These are phyloP conservation scores for Alternaria triticimaculans DNA, from an alignment of 2,329 filamentous ascomycete genomes.

Conservation along the genomic window DNA sequence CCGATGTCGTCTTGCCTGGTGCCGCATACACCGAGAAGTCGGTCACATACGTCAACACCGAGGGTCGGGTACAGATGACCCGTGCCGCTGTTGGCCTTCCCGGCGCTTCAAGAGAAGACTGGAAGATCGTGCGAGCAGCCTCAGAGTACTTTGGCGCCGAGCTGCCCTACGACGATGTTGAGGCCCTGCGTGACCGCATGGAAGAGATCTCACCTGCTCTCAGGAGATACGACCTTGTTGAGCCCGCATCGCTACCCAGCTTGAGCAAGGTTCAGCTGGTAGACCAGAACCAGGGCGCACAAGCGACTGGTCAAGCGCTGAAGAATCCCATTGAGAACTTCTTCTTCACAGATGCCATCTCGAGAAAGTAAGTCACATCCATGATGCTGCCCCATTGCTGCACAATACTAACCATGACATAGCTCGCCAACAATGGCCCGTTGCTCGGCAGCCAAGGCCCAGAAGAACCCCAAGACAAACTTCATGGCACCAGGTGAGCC, in stretches of 20 bases:
- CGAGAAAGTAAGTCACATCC: slow-evolving; percentile 75
- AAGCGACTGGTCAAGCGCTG: slow-evolving; percentile 74
- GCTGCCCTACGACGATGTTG: slow-evolving; percentile 91
- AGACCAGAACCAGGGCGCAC: slow-evolving; percentile 91
- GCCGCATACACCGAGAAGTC: slow-evolving; percentile 97
- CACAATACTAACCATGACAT: slow-evolving; percentile 16
- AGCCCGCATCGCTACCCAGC: slow-evolving; percentile 73
- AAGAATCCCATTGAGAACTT: slow-evolving; percentile 93
- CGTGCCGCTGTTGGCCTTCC: slow-evolving; percentile 87
- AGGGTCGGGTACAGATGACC: slow-evolving; percentile 93
- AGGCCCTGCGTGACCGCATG: slow-evolving; percentile 89
- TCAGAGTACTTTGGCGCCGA: slow-evolving; percentile 89
- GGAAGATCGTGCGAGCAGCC: slow-evolving; percentile 95
- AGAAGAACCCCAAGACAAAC: slow-evolving; percentile 58
- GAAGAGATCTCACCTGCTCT: slow-evolving; percentile 91
- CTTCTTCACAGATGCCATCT: slow-evolving; percentile 97
- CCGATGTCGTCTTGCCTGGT: slow-evolving; percentile 91
- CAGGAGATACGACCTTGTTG: slow-evolving; percentile 87
- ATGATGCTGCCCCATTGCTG: too few relatives aligned
- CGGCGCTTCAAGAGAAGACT: slow-evolving; percentile 91
- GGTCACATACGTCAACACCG: slow-evolving; percentile 96
- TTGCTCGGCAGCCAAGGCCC: slow-evolving; percentile 89
- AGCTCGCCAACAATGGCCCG: slow-evolving; percentile 98
- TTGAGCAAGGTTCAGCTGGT: slow-evolving; percentile 94
- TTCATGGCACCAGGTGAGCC: slow-evolving; percentile 59